Conservation (phyloP, 2,329 filamentous ascomycete species). For the Aspergillus nomiae region DNA sequence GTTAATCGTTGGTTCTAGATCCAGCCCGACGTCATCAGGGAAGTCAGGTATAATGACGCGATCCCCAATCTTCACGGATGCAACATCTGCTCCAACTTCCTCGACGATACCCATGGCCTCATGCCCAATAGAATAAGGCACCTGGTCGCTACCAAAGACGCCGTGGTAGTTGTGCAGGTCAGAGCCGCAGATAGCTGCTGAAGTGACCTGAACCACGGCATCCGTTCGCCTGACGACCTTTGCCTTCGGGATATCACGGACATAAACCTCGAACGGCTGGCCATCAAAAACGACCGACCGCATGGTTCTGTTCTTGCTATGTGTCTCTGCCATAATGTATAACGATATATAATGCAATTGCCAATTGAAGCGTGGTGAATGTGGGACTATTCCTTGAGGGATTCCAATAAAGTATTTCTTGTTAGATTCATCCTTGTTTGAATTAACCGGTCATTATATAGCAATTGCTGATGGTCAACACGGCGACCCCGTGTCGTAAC, state of each 20-base stretch:
- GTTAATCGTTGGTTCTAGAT: neutral
- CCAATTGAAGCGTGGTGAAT: neutral
- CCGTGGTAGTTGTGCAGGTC: conserved; percentile 3
- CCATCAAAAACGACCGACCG: neutral
- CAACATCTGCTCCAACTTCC: neutral
- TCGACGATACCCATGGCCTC: neutral
- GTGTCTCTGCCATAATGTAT: neutral
- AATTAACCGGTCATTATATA: neutral
- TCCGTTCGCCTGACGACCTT: neutral
- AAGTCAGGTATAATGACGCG: neutral
- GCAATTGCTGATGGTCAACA: neutral
- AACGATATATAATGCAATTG: neutral
- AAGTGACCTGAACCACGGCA: neutral
- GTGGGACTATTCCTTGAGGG: neutral
- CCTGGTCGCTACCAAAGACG: neutral
- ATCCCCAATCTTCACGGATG: neutral
- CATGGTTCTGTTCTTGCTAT: neutral
- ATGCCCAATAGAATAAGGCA: conserved; percentile 1
- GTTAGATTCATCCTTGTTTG: neutral
- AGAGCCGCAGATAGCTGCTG: conserved; percentile 1
- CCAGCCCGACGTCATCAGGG: neutral
- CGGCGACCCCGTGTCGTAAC: neutral
- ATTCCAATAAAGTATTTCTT: neutral
- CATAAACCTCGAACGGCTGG: neutral
- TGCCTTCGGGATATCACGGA: neutral